These are phyloP conservation scores for Melanogaster broomeanus DNA, from an alignment of 768 basidiomycete genomes.

Conservation along the genomic window DNA sequence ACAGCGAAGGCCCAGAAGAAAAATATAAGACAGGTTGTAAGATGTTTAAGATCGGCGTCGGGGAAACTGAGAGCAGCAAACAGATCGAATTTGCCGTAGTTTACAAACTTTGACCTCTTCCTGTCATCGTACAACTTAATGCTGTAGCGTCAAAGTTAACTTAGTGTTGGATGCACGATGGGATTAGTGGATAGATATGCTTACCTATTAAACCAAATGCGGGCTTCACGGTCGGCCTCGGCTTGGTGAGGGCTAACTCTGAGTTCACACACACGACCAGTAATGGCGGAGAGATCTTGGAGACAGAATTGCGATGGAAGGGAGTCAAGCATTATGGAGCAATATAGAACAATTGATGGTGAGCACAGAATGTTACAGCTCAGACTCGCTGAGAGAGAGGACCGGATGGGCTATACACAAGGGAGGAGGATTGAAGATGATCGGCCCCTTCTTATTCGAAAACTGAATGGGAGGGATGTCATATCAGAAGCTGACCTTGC, in stretches of 20 bases:
- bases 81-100: slow-evolving; percentile 40
- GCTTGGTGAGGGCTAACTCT: slow-evolving; percentile 33
- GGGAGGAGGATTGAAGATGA: slow-evolving; percentile 1
- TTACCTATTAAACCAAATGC: slow-evolving; percentile 37
- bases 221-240: slow-evolving; percentile 34
- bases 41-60: slow-evolving; percentile 36
- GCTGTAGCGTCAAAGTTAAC: slow-evolving; percentile 13
- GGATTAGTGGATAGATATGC: neutral
- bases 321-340: slow-evolving; percentile 30
- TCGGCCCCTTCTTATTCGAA: slow-evolving; percentile 33
- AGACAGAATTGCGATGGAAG: slow-evolving; percentile 39
- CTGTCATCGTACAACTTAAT: slow-evolving; percentile 35
- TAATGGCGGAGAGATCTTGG: slow-evolving; percentile 36
- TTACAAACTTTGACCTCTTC: slow-evolving; percentile 35
- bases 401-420: slow-evolving; percentile 6
- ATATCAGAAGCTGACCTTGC: slow-evolving; percentile 20
- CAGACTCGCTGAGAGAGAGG: slow-evolving; percentile 27
- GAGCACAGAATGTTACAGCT: slow-evolving; percentile 19
- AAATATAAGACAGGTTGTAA: slow-evolving; percentile 38
- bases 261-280: slow-evolving; percentile 38
- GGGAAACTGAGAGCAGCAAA: slow-evolving; percentile 41
- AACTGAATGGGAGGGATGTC: slow-evolving; percentile 11
- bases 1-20: slow-evolving; percentile 43
- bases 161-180: neutral
- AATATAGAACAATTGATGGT: slow-evolving; percentile 11